phyloP scores from a whole-genome alignment of 805 yeast species.

The Yamadazyma sp. region DNA sequence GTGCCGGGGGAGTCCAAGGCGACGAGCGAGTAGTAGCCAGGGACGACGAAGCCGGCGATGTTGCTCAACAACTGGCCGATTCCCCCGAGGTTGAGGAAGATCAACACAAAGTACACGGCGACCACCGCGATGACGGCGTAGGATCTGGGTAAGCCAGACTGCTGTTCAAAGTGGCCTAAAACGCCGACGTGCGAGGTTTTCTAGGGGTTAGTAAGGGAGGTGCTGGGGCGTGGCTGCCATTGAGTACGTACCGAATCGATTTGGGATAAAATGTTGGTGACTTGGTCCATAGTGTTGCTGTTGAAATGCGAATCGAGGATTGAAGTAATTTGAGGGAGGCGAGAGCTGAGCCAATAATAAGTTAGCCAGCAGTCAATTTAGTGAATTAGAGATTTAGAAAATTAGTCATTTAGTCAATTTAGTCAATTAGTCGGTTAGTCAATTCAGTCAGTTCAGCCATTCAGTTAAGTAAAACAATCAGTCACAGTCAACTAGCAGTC shows the following conservation, averaged over 20 bases:
- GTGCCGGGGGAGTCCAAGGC: constrained; percentile 74
- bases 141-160: constrained; percentile 72
- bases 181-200: constrained; percentile 29
- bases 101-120: constrained; percentile 67
- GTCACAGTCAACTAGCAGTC: no score
- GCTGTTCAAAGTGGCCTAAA: constrained; percentile 39
- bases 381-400: no score
- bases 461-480: no score
- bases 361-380: no score
- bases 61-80: constrained; percentile 92
- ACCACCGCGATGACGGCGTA: constrained; percentile 72
- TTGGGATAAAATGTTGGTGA: constrained; percentile 46
- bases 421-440: no score
- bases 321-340: no score
- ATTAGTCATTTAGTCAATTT: no score
- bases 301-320: no score
- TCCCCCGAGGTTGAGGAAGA: constrained; percentile 90
- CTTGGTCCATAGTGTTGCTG: constrained; percentile 37
- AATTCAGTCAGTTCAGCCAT: no score
- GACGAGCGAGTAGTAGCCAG: constrained; percentile 82
- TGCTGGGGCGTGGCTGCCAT: background rate
- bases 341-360: no score
- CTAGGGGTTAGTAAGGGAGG: constrained; percentile 18
- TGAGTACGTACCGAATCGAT: constrained; percentile 46
- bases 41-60: constrained; percentile 85